Evolutionary conservation across 176 grass and related monocot species (phyloP), one percentile per base, ranked within the genome.

Genomic region (Themeda triandra): DNA sequence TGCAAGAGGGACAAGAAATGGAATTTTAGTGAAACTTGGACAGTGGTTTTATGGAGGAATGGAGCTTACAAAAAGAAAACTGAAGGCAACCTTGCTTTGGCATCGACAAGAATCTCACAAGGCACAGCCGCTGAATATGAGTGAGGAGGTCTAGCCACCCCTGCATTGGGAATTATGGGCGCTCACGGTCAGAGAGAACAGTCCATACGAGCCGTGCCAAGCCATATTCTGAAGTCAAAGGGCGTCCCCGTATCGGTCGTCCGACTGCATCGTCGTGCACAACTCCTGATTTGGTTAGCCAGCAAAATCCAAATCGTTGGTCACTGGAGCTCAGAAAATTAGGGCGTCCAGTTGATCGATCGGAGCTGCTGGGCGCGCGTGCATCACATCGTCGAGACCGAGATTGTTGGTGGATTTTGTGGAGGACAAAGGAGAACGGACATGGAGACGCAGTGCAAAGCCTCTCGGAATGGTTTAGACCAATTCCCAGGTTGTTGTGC

Each of bases 351-450:
- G 13, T 8, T 12, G 15, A 15, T 51, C 41, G 67, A 84, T 74
- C 46, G 74, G 67, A 49, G 25, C 30, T 66, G 24, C 31, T 48
- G 21, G 67, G 80, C 84, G 62, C 49, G 62, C 75, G 84, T 62
- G 84, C 62, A 37, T 10, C 39, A 41, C 39, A 41, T 41, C 39
- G 13, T 6, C 2, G 40, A 36, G 51, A 30, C 10, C 39, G 18
- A 56, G 19, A 45, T 13, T 45, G 13, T 2, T 13, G 42, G 11
- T 44, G 42, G 42, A 13, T 44, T 82, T 84, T 76, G 40, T 23
- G 87, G 90, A 89, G 88, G 93, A 96, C 93, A 93, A 93, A 73
- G 77, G 75, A 62, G 81, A 88, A 92, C 58, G 59, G 88, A 95
- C 90, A 88, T 13, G 83, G 79, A 90, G 80, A 86, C 89, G 80